Evolutionary conservation across 108 stramenopile species (phyloP).

Genomic region (Cyclotella distinguenda): DNA sequence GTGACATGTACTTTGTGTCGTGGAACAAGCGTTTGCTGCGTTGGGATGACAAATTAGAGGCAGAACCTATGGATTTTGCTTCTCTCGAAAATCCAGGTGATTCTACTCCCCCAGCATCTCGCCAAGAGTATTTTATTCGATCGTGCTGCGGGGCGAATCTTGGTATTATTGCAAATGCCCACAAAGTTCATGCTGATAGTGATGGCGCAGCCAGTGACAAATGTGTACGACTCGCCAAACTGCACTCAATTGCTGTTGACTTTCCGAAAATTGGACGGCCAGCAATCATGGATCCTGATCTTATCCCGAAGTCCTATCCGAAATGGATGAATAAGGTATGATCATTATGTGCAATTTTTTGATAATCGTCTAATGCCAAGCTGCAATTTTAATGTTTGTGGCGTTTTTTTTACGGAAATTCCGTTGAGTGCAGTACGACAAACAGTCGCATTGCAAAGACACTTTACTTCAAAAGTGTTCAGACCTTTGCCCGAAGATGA

Average conservation of each 20-base stretch:
- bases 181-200: not conserved
- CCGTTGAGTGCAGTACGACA: not conserved
- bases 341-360: too few relatives aligned
- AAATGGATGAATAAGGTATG: slow-evolving; percentile 1
- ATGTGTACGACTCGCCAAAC: not conserved
- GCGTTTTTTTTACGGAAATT: too few relatives aligned
- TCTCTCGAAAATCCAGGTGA: not conserved
- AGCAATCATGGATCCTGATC: not conserved
- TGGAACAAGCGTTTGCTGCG: not conserved
- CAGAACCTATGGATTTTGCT: not conserved
- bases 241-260: not conserved
- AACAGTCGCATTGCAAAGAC: not conserved
- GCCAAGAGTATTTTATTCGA: not conserved
- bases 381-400: too few relatives aligned
- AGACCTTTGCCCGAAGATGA: not conserved
- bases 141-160: not conserved
- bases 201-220: not conserved
- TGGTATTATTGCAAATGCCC: not conserved
- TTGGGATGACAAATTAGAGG: not conserved
- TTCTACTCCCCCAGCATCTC: not conserved
- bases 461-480: not conserved
- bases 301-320: not conserved
- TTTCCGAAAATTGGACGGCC: not conserved
- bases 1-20: not conserved
- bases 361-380: too few relatives aligned